Evolutionary conservation across 192 early-diverging fungal genomes (phyloP).

Genomic region (Mortierella alpina): DNA sequence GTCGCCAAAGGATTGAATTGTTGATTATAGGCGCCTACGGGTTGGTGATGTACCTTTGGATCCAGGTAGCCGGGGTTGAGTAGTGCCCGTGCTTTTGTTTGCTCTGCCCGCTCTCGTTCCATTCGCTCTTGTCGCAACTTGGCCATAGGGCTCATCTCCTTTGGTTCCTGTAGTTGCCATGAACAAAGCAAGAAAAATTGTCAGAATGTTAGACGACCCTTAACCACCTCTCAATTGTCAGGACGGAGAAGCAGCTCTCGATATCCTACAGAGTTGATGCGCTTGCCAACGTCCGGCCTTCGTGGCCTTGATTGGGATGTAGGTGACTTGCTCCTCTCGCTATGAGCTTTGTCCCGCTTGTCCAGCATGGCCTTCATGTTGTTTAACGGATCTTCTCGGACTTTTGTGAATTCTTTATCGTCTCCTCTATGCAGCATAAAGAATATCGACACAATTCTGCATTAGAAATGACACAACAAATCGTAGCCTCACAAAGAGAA

Average conservation of each 20-base stretch:
- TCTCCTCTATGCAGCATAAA: not conserved
- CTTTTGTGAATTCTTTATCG: constrained; percentile 26
- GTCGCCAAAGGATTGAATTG: constrained; percentile 68
- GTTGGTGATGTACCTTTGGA: constrained; percentile 7
- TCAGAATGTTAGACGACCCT: not conserved
- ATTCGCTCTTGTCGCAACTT: constrained; percentile 57
- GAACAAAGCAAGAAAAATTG: not conserved
- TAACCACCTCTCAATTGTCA: too few relatives aligned
- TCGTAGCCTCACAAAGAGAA: not conserved
- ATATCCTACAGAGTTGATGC: too few relatives aligned
- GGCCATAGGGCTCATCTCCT: constrained; percentile 45
- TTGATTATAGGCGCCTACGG: constrained; percentile 55
- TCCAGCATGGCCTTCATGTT: constrained; percentile 41
- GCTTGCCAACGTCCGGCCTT: too few relatives aligned
- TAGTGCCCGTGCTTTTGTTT: constrained; percentile 21
- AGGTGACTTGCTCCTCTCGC: constrained; percentile 15
- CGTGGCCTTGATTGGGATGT: not conserved
- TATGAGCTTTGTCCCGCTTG: constrained; percentile 11
- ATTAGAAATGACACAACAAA: too few relatives aligned
- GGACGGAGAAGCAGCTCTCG: too few relatives aligned
- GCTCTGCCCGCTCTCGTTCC: constrained; percentile 56
- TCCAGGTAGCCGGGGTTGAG: constrained; percentile 29
- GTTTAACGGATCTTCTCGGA: constrained; percentile 56
- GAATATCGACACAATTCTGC: too few relatives aligned
- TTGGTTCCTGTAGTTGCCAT: not conserved